These are phyloP conservation scores for Eutypella sp. DNA, from an alignment of 2,329 filamentous ascomycete genomes.

Conservation along the genomic window DNA sequence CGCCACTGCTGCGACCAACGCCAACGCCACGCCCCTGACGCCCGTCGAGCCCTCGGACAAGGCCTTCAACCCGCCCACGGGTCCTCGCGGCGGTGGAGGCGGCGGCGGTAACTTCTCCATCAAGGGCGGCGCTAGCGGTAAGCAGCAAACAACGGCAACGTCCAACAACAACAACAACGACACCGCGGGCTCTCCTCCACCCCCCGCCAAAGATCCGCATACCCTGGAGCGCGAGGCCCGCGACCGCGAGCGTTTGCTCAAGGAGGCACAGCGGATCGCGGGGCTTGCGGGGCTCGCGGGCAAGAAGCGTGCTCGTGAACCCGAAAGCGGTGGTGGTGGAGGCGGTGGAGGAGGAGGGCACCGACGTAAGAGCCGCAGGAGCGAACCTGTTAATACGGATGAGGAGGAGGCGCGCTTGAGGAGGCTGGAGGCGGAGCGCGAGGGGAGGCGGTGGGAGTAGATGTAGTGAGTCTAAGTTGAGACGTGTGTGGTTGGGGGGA, in stretches of 20 bases:
- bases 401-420: slow-evolving; percentile 50
- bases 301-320: slow-evolving; percentile 44
- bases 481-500: too few relatives aligned
- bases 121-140: slow-evolving; percentile 21
- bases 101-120: slow-evolving; percentile 24
- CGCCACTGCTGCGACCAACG: too few relatives aligned
- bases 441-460: slow-evolving; percentile 46
- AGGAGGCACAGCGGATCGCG: slow-evolving; percentile 63
- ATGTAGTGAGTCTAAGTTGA: too few relatives aligned
- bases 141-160: slow-evolving; percentile 25
- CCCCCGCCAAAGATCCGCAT: slow-evolving; percentile 50
- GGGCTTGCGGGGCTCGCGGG: slow-evolving; percentile 43
- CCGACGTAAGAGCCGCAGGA: slow-evolving; percentile 44
- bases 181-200: slow-evolving; percentile 14
- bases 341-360: slow-evolving; percentile 35
- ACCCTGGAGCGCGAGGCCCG: slow-evolving; percentile 64
- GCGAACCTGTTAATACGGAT: slow-evolving; percentile 42
- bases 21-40: slow-evolving; percentile 26
- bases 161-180: slow-evolving; percentile 31
- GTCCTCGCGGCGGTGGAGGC: too few relatives aligned
- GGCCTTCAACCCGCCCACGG: slow-evolving; percentile 37
- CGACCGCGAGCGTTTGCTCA: slow-evolving; percentile 60
- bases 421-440: slow-evolving; percentile 55
- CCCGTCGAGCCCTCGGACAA: slow-evolving; percentile 30
- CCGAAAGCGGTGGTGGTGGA: slow-evolving; percentile 35